A percentile compares a stretch with the other conserved stretches of the same genome.
phyloP scores from a whole-genome alignment of 176 grass and related monocot species.

The Puccinellia tenuiflora region DNA sequence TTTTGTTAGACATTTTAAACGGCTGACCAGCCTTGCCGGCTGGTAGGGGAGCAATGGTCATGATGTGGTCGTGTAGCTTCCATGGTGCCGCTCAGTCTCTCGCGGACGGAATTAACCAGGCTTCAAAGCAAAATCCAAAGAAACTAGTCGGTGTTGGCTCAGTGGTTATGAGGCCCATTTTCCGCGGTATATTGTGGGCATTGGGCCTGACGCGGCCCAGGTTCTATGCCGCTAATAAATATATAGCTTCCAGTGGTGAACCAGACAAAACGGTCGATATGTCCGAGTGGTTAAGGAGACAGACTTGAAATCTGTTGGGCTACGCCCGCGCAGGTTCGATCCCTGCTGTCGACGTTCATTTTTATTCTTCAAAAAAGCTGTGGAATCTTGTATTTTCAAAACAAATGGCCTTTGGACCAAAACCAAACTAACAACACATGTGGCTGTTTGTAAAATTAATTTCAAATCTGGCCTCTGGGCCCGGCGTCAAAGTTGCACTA shows the following conservation, averaged over 20 bases:
- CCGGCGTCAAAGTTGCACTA: too few species aligned
- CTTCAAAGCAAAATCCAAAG: neutral
- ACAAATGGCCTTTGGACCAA: too few species aligned
- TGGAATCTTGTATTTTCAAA: too few species aligned
- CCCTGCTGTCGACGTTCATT: conserved; percentile 70
- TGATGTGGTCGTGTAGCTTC: neutral
- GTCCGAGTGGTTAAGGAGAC: conserved; percentile 99
- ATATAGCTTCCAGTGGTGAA: too few species aligned
- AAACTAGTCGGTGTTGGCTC: neutral
- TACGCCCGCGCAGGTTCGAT: conserved; percentile 91
- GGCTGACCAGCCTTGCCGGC: too few species aligned
- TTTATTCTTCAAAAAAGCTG: too few species aligned
- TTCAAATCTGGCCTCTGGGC: too few species aligned
- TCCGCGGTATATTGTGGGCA: neutral
- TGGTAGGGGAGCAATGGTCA: neutral
- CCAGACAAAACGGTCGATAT: conserved; percentile 63
- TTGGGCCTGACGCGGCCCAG: neutral
- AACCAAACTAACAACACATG: too few species aligned
- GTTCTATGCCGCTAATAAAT: too few species aligned
- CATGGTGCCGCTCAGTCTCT: too few species aligned
- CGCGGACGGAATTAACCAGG: neutral
- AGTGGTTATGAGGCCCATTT: neutral
- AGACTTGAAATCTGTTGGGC: conserved; percentile 99
- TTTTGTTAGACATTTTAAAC: too few species aligned
- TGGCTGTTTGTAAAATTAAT: too few species aligned